These are phyloP conservation scores for Emericellopsis cladophorae DNA, from an alignment of 2,329 filamentous ascomycete genomes.

Conservation along the genomic window DNA sequence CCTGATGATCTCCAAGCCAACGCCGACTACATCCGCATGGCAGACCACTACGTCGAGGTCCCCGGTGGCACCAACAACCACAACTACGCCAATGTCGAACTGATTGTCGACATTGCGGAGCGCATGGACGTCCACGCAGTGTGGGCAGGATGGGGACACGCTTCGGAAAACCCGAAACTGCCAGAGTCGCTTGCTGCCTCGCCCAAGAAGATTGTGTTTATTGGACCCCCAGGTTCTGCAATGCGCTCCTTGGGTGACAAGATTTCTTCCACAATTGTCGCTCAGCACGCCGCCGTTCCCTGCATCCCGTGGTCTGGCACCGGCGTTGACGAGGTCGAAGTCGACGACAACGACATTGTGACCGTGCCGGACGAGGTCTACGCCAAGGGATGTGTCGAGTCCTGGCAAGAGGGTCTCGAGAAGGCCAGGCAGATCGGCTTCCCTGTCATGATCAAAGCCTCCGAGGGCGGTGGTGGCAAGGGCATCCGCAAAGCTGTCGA, in stretches of 20 bases:
- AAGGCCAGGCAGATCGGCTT: conserved; percentile 89
- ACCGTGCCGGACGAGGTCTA: conserved; percentile 82
- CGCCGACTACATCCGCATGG: conserved; percentile 99
- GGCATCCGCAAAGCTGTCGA: conserved; percentile 90
- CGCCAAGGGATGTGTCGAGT: conserved; percentile 78
- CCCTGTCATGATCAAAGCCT: conserved; percentile 99
- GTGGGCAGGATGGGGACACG: conserved; percentile 98
- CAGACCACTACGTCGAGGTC: conserved; percentile 98
- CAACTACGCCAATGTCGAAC: conserved; percentile 98
- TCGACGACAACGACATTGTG: conserved; percentile 77
- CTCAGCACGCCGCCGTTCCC: conserved; percentile 88
- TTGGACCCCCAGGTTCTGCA: conserved; percentile 90
- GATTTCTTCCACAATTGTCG: conserved; percentile 98
- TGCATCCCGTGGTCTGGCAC: conserved; percentile 99
- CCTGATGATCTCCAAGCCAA: conserved; percentile 96
- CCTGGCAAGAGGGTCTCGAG: conserved; percentile 77
- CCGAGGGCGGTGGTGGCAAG: conserved; percentile 97
- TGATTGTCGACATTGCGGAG: conserved; percentile 97
- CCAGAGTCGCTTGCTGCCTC: conserved; percentile 93
- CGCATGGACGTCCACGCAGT: conserved; percentile 97
- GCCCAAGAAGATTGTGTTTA: conserved; percentile 98
- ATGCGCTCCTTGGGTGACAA: conserved; percentile 99
- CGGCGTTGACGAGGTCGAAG: conserved; percentile 67
- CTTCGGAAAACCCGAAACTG: conserved; percentile 95
- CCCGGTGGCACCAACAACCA: conserved; percentile 99